Conservation (phyloP, 768 basidiomycete species). For the Leccinum barrowsii region DNA sequence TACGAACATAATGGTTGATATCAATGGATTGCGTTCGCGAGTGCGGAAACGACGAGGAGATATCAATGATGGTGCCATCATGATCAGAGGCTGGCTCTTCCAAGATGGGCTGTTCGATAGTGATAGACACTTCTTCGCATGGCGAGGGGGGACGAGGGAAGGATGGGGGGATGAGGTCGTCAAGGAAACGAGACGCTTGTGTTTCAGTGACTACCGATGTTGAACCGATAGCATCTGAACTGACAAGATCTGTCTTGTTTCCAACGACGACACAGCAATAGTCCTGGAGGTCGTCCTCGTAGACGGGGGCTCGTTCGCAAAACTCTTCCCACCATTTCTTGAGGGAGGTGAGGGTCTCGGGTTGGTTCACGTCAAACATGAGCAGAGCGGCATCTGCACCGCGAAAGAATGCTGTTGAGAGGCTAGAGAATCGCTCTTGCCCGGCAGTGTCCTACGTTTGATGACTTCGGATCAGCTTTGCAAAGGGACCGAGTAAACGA, state of each 20-base stretch:
- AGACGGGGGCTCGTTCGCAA: conserved; percentile 58
- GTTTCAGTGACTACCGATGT: conserved; percentile 31
- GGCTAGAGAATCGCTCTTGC: conserved; percentile 82
- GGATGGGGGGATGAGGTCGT: conserved; percentile 49
- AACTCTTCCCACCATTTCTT: conserved; percentile 82
- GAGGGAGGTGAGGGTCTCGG: conserved; percentile 55
- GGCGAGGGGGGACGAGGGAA: conserved; percentile 10
- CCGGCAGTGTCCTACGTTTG: conserved; percentile 71
- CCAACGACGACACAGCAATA: conserved; percentile 74
- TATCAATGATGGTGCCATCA: conserved; percentile 9
- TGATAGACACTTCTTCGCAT: conserved; percentile 10
- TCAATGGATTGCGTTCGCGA: conserved; percentile 21
- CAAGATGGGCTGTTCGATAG: conserved; percentile 7
- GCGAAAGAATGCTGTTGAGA: conserved; percentile 81
- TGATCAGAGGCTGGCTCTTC: conserved; percentile 14
- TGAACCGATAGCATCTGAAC: conserved; percentile 8
- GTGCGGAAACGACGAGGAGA: conserved; percentile 22
- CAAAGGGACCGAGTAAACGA: neutral
- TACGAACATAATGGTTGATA: conserved; percentile 25
- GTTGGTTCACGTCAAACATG: conserved; percentile 75
- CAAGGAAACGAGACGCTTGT: conserved; percentile 53
- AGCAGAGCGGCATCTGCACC: conserved; percentile 80
- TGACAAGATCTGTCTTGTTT: conserved; percentile 68
- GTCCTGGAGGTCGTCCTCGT: conserved; percentile 55
- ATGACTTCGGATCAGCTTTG: conserved; percentile 5